A percentile compares a stretch with the other conserved stretches of the same genome.
phyloP scores from a whole-genome alignment of 2,329 filamentous ascomycete genomes.

The Coniochaeta hoffmannii region DNA sequence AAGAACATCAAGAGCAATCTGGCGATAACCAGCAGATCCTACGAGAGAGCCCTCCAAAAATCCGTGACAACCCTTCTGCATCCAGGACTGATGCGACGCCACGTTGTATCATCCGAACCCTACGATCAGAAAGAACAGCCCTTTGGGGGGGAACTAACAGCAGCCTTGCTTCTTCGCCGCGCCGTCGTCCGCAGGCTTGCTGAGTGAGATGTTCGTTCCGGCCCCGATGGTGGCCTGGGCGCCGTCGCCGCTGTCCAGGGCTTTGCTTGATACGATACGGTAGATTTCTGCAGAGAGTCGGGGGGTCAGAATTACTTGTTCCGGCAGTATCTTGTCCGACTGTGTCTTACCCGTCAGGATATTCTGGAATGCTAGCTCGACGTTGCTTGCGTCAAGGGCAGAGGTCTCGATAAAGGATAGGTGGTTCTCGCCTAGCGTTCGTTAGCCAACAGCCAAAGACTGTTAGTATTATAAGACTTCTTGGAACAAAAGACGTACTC shows the following conservation, averaged over 20 bases:
- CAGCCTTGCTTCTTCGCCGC: conserved; percentile 75
- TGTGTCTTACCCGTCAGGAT: conserved; percentile 81
- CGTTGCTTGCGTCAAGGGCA: conserved; percentile 96
- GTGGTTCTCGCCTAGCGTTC: conserved; percentile 76
- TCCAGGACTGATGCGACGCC: conserved; percentile 8
- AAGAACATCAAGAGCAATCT: conserved; percentile 2
- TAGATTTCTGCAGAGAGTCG: conserved; percentile 76
- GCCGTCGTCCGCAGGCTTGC: conserved; percentile 70
- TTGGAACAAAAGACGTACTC: conserved; percentile 47
- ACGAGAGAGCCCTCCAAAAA: neutral
- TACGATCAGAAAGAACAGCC: conserved; percentile 2
- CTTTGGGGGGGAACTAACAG: conserved; percentile 49
- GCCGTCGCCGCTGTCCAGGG: conserved; percentile 81
- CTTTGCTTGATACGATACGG: conserved; percentile 97
- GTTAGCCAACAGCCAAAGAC: neutral
- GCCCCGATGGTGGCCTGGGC: conserved; percentile 72
- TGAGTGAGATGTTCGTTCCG: conserved; percentile 79
- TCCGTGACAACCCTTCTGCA: neutral
- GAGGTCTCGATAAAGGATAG: conserved; percentile 99
- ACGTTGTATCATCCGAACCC: conserved; percentile 1
- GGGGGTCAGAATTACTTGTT: no score
- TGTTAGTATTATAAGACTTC: neutral
- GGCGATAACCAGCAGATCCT: conserved; percentile 1
- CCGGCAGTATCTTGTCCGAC: no score
- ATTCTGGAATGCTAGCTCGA: conserved; percentile 98